Base-by-base conservation (phyloP, 2,329 filamentous ascomycete species). In the Emmonsiellopsis sp. region DNA sequence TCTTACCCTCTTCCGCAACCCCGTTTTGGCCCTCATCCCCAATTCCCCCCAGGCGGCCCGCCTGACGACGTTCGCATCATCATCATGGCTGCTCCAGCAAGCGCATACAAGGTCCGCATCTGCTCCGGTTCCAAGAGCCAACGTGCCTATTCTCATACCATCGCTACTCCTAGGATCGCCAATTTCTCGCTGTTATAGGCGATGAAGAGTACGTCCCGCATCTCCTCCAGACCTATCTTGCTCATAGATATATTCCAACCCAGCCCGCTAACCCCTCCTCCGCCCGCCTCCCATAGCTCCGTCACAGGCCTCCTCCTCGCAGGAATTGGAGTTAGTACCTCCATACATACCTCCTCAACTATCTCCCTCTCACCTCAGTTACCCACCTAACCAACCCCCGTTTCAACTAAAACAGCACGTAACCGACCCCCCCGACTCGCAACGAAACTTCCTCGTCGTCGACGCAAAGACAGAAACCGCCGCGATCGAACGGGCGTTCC, bases 381-480 rank as follows among this genome's bases (percentile, higher is more conserved):
- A 11, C 45, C 33, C 42, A 32, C n/a, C 14, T 33, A 31, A 42
- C 17, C 21, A 32, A 31, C 9, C 5, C 6, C 4, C 42, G 8
- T 5, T 42, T 31, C 32, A 39, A 32, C 14, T 6, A 36, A 44
- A 10, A 39, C 59, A 96, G 91, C 92, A 97, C 70, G 91, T 97
- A 58, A 95, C 90, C 13, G 80, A 86, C 52, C 86, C 88, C 6
- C 88, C 92, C 44, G 89, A 95, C 68, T 82, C 87, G 40, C 87
- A 96, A 69, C 95, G 95, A 78, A 98, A 98, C 79, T 98, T 96
- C 75, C 83, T 98, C 8, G 89, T 98, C 53, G 93, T 98, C 57
- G 92, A 98, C 71, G 77, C 73, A 68, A 97, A 97, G 79, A 98
- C 92, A 39, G 90, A 96, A 61, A 93, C 81, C 51, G 77, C 87